phyloP scores from a whole-genome alignment of 2,329 filamentous ascomycete species.

The Leptographium procerum region DNA sequence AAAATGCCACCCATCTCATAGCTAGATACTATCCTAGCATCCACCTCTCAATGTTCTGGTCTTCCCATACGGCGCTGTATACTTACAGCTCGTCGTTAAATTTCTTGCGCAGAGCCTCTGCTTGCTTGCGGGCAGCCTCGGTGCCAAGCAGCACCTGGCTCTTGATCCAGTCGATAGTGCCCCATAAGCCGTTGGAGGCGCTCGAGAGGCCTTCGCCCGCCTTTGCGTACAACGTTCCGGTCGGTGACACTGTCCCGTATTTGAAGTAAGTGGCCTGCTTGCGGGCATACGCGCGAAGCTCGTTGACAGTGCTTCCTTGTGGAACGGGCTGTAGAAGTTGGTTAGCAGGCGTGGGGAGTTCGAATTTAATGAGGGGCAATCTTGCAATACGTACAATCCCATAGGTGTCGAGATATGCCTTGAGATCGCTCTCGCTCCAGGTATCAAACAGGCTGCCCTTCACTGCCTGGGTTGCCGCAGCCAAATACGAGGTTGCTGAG shows the following conservation, averaged over 20 bases:
- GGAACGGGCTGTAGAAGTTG: conserved; percentile 34
- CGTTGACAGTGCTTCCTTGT: conserved; percentile 56
- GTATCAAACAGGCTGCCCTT: conserved; percentile 59
- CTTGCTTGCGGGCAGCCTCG: conserved; percentile 37
- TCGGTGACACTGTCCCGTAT: conserved; percentile 59
- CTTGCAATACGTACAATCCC: conserved; percentile 40
- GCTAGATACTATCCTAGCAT: too few relatives aligned
- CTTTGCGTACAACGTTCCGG: conserved; percentile 55
- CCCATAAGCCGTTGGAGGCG: conserved; percentile 28
- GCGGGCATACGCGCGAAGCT: conserved; percentile 59
- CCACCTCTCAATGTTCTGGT: too few relatives aligned
- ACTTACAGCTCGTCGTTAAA: conserved; percentile 38
- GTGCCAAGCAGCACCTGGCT: conserved; percentile 36
- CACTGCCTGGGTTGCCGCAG: conserved; percentile 50
- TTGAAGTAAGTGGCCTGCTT: conserved; percentile 67
- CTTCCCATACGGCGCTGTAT: too few relatives aligned
- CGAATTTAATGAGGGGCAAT: too few relatives aligned
- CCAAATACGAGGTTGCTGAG: conserved; percentile 59
- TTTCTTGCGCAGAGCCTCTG: conserved; percentile 23
- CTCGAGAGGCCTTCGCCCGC: conserved; percentile 33
- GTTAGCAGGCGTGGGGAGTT: neutral
- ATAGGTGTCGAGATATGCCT: conserved; percentile 70
- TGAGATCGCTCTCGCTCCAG: conserved; percentile 64
- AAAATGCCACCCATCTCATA: too few relatives aligned
- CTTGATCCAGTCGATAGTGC: conserved; percentile 37